These are phyloP conservation scores for Saposhnikovia divaricata DNA, from an alignment of 129 eudicot genomes.

Conservation along the genomic window DNA sequence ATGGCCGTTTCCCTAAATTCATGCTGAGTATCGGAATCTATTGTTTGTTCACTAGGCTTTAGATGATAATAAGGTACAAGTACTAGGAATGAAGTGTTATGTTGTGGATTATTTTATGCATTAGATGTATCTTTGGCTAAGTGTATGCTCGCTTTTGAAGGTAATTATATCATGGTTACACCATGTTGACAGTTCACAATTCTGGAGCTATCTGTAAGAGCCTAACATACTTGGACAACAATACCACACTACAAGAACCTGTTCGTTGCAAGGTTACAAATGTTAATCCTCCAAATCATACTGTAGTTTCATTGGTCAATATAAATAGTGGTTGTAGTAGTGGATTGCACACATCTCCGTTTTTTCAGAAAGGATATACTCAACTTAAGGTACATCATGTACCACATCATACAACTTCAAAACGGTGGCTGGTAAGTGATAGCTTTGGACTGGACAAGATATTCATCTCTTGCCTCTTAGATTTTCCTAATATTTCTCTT, in stretches of 20 bases:
- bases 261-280: conserved; percentile 30
- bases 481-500: neutral
- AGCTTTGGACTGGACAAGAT: neutral
- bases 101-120: neutral
- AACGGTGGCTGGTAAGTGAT: conserved; percentile 63
- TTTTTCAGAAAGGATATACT: conserved; percentile 28
- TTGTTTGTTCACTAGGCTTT: neutral
- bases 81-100: neutral
- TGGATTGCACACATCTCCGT: conserved; percentile 16
- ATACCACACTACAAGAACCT: conserved; percentile 33
- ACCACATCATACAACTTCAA: conserved; percentile 45
- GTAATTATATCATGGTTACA: conserved; percentile 49
- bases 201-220: conserved; percentile 40
- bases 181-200: conserved; percentile 44
- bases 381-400: conserved; percentile 33
- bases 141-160: conserved; percentile 24
- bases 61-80: neutral
- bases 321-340: conserved; percentile 27
- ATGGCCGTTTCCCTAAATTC: too few species aligned
- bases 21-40: too few species aligned
- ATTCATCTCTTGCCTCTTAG: neutral
- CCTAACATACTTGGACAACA: conserved; percentile 29
- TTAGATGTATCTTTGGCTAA: neutral
- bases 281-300: conserved; percentile 22
- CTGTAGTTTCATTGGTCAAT: conserved; percentile 4